A percentile compares a stretch with the other conserved stretches of the same genome.
Conservation (phyloP, 2,329 filamentous ascomycete species). For the Colletotrichum tropicale region DNA sequence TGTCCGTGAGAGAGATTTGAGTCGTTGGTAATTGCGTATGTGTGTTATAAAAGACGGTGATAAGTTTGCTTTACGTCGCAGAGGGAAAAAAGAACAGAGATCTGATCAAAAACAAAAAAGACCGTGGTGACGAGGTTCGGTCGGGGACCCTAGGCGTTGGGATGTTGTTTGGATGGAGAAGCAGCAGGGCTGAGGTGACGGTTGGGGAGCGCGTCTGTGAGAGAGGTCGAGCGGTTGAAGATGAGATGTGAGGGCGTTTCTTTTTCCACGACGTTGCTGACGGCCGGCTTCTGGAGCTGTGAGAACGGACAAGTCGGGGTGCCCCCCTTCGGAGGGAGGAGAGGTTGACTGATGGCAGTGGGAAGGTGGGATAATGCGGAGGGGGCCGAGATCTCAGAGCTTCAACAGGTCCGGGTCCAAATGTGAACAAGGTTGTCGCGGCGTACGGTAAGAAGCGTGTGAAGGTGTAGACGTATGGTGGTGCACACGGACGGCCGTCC, state of each 20-base stretch:
- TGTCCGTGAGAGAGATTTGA: not conserved
- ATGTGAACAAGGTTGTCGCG: slow-evolving; percentile 4
- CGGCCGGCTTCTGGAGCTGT: not conserved
- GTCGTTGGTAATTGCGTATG: not conserved
- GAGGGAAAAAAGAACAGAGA: slow-evolving; percentile 9
- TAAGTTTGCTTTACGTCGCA: slow-evolving; percentile 14
- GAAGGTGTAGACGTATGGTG: not conserved
- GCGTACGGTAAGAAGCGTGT: not conserved
- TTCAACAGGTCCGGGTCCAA: slow-evolving; percentile 3
- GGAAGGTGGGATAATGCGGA: not conserved
- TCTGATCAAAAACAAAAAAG: slow-evolving; percentile 5
- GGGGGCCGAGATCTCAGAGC: slow-evolving; percentile 13
- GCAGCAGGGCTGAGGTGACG: slow-evolving; percentile 18
- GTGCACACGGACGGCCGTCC: not conserved
- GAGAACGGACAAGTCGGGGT: slow-evolving; percentile 3
- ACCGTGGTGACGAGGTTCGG: not conserved
- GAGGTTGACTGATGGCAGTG: not conserved
- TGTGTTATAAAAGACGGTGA: not conserved
- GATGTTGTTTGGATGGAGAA: slow-evolving; percentile 15
- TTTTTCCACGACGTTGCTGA: slow-evolving; percentile 16
- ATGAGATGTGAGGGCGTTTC: slow-evolving; percentile 21
- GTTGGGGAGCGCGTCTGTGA: slow-evolving; percentile 15
- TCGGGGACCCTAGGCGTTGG: not conserved
- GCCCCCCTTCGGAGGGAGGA: not conserved
- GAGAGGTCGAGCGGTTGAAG: slow-evolving; percentile 18